Evolutionary conservation across 2,329 filamentous ascomycete species (phyloP), one percentile per base, ranked within the genome.

Genomic region (Aspergillus proliferans): DNA sequence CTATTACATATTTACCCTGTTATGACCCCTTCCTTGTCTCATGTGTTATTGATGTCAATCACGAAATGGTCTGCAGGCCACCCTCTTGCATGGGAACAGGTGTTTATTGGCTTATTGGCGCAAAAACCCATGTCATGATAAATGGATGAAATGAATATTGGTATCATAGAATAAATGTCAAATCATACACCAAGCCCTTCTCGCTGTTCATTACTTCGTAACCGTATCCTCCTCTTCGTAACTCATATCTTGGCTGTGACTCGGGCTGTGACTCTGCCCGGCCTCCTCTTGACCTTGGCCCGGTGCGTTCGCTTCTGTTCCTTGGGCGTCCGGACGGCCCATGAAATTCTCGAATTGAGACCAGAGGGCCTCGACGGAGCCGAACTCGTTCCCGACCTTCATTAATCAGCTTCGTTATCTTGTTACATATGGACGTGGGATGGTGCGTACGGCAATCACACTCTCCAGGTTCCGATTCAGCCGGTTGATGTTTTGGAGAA

Each of bases 331-430:
- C 48, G 86, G 80, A 62, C 86, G 88, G 7, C 82, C 88, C 91
- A 96, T 97, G 59, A 97, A 91, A 58, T 85, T 87, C 73, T 98
- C 93, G 64, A 98, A 97, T 63, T 95, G 89, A 36, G 88, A 94
- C 93, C 93, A 98, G 14, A 98, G 79, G 26, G 89, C 90, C 70
- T 98, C 93, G 40, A 98, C 93, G 3, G 89, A 91, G n/a, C 87
- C 85, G 71, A 98, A 96, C 64, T 98, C 93, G 70, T 95, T 95
- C 34, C 93, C 93, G 46, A 98, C 85, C 84, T 88, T 47, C 19
- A 4, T 30, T 33, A 15, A 33, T 47, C 18, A 49, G 26, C 26
- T 12, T 38, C 28, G 22, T n/a, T 24, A 24, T 40, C 33, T 36
- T 18, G 14, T 41, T 22, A 42, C 42, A 34, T 52, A 30, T 38